A percentile compares a stretch with the other conserved stretches of the same genome.
These are phyloP conservation scores for Sporothrix schenckii DNA, from an alignment of 2,329 filamentous ascomycete species.

Conservation along the genomic window DNA sequence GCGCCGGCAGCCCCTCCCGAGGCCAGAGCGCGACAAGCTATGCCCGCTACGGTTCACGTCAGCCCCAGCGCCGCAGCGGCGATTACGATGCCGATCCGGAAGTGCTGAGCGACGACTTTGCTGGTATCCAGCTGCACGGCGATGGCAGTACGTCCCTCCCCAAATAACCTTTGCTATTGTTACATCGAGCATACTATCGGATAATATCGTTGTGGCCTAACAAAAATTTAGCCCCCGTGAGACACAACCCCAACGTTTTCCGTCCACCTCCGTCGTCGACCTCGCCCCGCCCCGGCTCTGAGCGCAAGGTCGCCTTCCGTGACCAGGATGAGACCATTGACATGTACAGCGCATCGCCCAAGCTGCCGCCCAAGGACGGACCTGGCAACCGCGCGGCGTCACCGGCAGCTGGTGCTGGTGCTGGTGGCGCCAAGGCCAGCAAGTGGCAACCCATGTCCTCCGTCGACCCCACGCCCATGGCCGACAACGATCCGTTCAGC, in stretches of 20 bases:
- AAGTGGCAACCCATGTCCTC: slow-evolving; percentile 96
- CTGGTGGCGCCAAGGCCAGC: slow-evolving; percentile 67
- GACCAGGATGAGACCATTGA: slow-evolving; percentile 76
- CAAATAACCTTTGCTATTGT: background rate
- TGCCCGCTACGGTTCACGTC: slow-evolving; percentile 47
- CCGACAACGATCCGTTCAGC: slow-evolving; percentile 94
- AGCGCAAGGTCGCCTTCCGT: slow-evolving; percentile 60
- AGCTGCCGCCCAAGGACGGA: slow-evolving; percentile 56
- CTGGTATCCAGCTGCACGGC: slow-evolving; percentile 64
- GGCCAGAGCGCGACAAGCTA: slow-evolving; percentile 27
- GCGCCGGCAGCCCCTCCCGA: slow-evolving; percentile 32
- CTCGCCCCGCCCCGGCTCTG: slow-evolving; percentile 54
- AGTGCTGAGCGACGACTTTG: slow-evolving; percentile 87
- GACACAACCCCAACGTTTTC: slow-evolving; percentile 80
- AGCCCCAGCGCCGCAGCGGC: slow-evolving; percentile 68
- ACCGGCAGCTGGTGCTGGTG: background rate
- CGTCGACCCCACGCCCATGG: slow-evolving; percentile 80
- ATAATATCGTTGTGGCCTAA: background rate
- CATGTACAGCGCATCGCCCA: slow-evolving; percentile 69
- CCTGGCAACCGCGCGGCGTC: slow-evolving; percentile 36
- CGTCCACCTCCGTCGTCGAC: slow-evolving; percentile 63
- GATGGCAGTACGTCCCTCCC: slow-evolving; percentile 62
- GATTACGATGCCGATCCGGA: slow-evolving; percentile 97
- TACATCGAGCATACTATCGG: background rate
- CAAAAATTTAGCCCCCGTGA: slow-evolving; percentile 56